phyloP scores from a whole-genome alignment of 192 early-diverging fungal genomes.

The Gryganskiella cystojenkinii region DNA sequence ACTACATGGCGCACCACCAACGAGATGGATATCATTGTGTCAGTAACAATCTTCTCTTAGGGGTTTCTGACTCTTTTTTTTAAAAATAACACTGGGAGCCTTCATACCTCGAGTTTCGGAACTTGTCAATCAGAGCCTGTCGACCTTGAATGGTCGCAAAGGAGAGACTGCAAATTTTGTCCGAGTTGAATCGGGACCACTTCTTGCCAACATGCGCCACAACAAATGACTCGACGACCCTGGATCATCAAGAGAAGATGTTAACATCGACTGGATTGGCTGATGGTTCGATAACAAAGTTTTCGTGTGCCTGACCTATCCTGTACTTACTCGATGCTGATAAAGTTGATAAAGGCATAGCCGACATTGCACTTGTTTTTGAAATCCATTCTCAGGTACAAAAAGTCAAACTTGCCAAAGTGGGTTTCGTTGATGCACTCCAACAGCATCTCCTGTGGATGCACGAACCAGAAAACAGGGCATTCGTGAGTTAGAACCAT shows the following conservation, averaged over 20 bases:
- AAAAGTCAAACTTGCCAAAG: slow-evolving; percentile 74
- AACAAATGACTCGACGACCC: slow-evolving; percentile 74
- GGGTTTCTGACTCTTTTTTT: no score
- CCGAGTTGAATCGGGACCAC: slow-evolving; percentile 84
- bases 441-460: slow-evolving; percentile 74
- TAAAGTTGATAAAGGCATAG: slow-evolving; percentile 81
- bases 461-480: no score
- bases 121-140: slow-evolving; percentile 77
- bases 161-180: slow-evolving; percentile 79
- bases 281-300: no score
- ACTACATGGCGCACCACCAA: slow-evolving; percentile 35
- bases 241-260: slow-evolving; percentile 13
- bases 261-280: neutral
- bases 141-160: slow-evolving; percentile 88
- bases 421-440: slow-evolving; percentile 80
- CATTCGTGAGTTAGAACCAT: neutral
- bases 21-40: neutral
- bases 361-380: slow-evolving; percentile 92
- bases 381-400: slow-evolving; percentile 91
- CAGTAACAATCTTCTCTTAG: neutral
- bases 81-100: no score
- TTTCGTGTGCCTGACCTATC: no score
- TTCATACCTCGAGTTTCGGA: slow-evolving; percentile 78
- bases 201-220: slow-evolving; percentile 75
- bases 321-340: slow-evolving; percentile 60